Percentiles rank a stretch among this genome's conserved stretches.
These are phyloP conservation scores for Chrysoporthe austroafricana DNA, from an alignment of 2,329 filamentous ascomycete species.

Conservation along the genomic window DNA sequence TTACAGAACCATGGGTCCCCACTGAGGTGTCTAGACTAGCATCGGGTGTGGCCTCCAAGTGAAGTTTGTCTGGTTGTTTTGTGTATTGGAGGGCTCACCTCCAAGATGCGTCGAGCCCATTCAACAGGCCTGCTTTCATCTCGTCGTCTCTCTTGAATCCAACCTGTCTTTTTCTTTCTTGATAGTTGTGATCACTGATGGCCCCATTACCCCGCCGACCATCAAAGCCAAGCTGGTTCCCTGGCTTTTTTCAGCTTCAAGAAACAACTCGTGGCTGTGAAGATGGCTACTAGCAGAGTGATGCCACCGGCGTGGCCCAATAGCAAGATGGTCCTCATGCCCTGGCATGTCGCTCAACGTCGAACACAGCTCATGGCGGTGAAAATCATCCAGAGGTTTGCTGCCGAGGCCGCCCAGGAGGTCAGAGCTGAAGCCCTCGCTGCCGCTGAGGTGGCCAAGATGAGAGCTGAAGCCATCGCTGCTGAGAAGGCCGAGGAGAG, in stretches of 20 bases:
- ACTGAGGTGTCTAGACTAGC: background rate
- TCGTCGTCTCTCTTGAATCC: background rate
- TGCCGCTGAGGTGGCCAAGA: background rate
- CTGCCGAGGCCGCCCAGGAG: background rate
- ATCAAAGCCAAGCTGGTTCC: background rate
- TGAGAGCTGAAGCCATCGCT: background rate
- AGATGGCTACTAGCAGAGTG: background rate
- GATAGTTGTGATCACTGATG: background rate
- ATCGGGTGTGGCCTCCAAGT: background rate
- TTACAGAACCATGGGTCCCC: background rate
- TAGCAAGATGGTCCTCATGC: background rate
- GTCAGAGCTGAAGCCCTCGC: background rate
- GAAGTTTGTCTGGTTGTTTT: background rate
- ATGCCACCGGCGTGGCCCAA: background rate
- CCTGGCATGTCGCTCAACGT: background rate
- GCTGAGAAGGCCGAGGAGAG: background rate
- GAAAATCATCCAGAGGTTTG: background rate
- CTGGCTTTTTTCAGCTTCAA: background rate
- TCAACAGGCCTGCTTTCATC: background rate
- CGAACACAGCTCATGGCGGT: background rate
- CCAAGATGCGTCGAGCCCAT: background rate
- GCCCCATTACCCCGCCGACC: background rate
- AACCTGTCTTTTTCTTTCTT: background rate
- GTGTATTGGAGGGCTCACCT: background rate
- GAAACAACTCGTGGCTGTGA: background rate